Percentiles rank a stretch among this genome's conserved stretches.
phyloP scores from a whole-genome alignment of 2,329 filamentous ascomycete genomes.

The Aspergillus sp. region DNA sequence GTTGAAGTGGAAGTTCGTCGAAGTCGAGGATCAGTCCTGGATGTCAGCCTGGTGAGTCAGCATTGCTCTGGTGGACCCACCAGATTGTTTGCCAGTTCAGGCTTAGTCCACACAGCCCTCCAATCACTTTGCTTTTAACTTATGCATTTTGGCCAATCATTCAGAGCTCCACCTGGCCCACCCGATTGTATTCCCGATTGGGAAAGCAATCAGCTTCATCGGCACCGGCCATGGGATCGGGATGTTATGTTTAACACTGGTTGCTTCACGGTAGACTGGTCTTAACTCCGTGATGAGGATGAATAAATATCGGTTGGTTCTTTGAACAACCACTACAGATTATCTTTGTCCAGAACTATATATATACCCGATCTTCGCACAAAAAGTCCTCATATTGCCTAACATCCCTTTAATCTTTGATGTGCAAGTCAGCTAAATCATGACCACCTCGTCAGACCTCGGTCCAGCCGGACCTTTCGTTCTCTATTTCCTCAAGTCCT shows the following conservation, averaged over 20 bases:
- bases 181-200: too few relatives aligned
- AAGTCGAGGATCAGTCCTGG: too few relatives aligned
- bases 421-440: not conserved
- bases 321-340: not conserved
- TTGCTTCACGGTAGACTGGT: not conserved
- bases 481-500: not conserved
- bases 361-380: not conserved
- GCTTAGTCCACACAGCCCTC: too few relatives aligned
- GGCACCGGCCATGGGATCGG: too few relatives aligned
- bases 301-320: not conserved
- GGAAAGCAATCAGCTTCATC: too few relatives aligned
- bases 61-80: too few relatives aligned
- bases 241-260: not conserved
- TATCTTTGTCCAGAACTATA: not conserved
- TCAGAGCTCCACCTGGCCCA: too few relatives aligned
- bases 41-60: too few relatives aligned
- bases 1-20: too few relatives aligned
- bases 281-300: not conserved
- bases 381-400: not conserved
- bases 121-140: rapidly evolving
- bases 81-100: too few relatives aligned
- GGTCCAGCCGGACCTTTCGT: not conserved
- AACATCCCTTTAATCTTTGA: too few relatives aligned
- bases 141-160: too few relatives aligned
- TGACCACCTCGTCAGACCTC: not conserved